Conservation (phyloP, 495 filamentous ascomycete genomes). For the Cercophora scortea region DNA sequence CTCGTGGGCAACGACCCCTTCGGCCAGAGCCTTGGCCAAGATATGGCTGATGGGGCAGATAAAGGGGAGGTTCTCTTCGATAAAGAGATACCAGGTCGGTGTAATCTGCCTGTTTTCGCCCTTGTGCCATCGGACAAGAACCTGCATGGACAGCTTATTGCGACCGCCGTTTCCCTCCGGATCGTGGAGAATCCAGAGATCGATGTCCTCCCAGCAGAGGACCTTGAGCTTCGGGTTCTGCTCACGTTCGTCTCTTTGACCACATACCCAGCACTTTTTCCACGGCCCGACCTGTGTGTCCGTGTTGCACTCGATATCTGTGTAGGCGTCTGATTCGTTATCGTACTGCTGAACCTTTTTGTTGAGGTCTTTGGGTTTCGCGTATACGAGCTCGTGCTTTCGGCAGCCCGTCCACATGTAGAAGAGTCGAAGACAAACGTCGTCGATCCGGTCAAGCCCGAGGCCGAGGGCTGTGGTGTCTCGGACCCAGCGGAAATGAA, state of each 20-base stretch:
- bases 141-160: constrained; percentile 7
- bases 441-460: constrained; percentile 11
- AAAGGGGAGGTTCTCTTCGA: constrained; percentile 7
- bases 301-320: neutral
- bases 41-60: constrained; percentile 8
- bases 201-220: constrained; percentile 13
- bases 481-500: constrained; percentile 8
- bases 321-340: constrained; percentile 9
- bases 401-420: constrained; percentile 10
- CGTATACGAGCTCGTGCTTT: constrained; percentile 12
- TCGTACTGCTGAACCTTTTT: constrained; percentile 3
- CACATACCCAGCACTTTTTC: constrained; percentile 7
- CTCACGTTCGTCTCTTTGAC: neutral
- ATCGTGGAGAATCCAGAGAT: constrained; percentile 10
- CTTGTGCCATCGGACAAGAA: constrained; percentile 8
- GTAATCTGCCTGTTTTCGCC: constrained; percentile 8
- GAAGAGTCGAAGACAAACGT: constrained; percentile 7
- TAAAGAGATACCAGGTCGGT: constrained; percentile 8
- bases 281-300: neutral
- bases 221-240: constrained; percentile 6
- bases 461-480: constrained; percentile 6
- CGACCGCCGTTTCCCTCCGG: constrained; percentile 7
- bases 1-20: constrained; percentile 3
- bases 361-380: constrained; percentile 3
- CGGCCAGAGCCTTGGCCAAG: constrained; percentile 7